These are phyloP conservation scores for Boletus mariae DNA, from an alignment of 1,284 basidiomycete genomes.

Conservation along the genomic window DNA sequence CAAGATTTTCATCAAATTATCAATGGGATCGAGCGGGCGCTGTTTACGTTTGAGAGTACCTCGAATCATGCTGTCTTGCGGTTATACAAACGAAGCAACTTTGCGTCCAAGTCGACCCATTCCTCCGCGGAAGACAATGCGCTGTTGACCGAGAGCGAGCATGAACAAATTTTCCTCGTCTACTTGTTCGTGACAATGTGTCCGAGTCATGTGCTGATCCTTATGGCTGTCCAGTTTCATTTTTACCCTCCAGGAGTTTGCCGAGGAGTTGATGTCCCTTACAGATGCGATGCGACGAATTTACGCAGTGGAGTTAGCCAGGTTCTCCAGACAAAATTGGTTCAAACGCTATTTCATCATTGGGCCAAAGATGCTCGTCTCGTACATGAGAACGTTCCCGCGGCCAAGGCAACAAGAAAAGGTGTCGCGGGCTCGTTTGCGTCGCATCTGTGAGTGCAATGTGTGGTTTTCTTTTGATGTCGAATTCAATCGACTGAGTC, in stretches of 20 bases:
- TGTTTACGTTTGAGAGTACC: constrained; percentile 75
- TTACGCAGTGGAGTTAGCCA: constrained; percentile 56
- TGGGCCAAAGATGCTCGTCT: constrained; percentile 25
- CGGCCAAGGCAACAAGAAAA: constrained; percentile 16
- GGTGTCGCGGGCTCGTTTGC: constrained; percentile 19
- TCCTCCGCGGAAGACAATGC: constrained; percentile 37
- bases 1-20: constrained; percentile 63
- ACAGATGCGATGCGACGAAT: constrained; percentile 79
- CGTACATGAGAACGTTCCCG: constrained; percentile 18
- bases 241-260: constrained; percentile 91
- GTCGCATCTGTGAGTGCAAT: constrained; percentile 40
- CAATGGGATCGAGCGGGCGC: constrained; percentile 62
- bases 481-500: not conserved
- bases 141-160: constrained; percentile 43
- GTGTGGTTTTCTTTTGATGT: not conserved
- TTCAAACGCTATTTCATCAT: constrained; percentile 37
- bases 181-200: constrained; percentile 69
- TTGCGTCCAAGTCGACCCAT: constrained; percentile 35
- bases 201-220: constrained; percentile 2
- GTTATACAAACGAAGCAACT: constrained; percentile 60
- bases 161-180: constrained; percentile 77
- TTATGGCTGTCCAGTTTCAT: constrained; percentile 61
- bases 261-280: constrained; percentile 75
- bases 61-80: constrained; percentile 80
- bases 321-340: constrained; percentile 39